These are phyloP conservation scores for Apophysomyces elegans DNA, from an alignment of 371 early-diverging fungal species.

Conservation along the genomic window DNA sequence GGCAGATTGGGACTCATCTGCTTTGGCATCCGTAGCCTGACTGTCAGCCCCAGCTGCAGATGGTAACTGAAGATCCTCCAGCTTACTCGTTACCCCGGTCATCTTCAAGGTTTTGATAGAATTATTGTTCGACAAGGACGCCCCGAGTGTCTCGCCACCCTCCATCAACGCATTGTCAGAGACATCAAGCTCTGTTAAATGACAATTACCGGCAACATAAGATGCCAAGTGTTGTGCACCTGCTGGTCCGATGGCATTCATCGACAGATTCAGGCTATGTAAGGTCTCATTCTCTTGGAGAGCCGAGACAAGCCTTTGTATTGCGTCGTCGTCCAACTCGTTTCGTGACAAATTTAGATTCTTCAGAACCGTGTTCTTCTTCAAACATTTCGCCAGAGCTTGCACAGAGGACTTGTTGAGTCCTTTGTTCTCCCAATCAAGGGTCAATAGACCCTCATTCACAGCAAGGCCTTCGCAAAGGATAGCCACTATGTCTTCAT, in stretches of 20 bases:
- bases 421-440: constrained; percentile 66
- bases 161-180: constrained; percentile 59
- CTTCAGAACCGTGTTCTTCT: constrained; percentile 34
- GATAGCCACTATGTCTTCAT: constrained; percentile 23
- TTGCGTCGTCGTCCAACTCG: constrained; percentile 43
- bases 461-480: constrained; percentile 57
- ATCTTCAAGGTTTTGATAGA: constrained; percentile 45
- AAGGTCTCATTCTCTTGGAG: constrained; percentile 19
- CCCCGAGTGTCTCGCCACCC: constrained; percentile 44
- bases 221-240: constrained; percentile 43
- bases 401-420: constrained; percentile 29
- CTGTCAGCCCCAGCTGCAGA: constrained; percentile 28
- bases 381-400: constrained; percentile 28
- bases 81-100: constrained; percentile 40
- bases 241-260: constrained; percentile 42
- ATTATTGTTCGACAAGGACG: constrained; percentile 40
- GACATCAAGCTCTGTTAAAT: constrained; percentile 52
- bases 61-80: constrained; percentile 37
- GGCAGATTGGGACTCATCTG: constrained; percentile 24
- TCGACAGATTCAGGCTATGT: constrained; percentile 43
- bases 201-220: constrained; percentile 12
- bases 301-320: constrained; percentile 31
- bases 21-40: constrained; percentile 21
- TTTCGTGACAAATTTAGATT: constrained; percentile 57
- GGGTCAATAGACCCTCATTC: constrained; percentile 51